Evolutionary conservation across 2,329 filamentous ascomycete genomes (phyloP), one percentile per base, ranked within the genome.

Genomic region (Fusarium sp.): DNA sequence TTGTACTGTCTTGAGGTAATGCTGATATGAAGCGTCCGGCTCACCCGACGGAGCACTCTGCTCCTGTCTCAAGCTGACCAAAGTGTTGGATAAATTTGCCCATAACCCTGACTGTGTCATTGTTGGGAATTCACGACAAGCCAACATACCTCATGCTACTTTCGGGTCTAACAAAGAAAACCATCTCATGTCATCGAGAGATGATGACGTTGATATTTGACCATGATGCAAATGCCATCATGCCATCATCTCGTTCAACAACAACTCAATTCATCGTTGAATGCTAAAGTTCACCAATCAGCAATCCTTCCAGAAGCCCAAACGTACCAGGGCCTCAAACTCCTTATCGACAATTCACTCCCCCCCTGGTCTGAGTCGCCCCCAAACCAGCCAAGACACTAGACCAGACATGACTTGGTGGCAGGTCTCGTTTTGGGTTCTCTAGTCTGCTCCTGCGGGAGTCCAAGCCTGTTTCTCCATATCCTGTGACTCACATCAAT

Each of bases 401-500:
- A 77, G 63, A 42, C 67, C 58, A 19, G 27, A 55, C 41, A 54
- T 31, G 63, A 75, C 45, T 51, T 77, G 70, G 73, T 49, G 63
- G 42, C 64, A 69, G 60, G 74, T 63, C 72, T 73, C 62, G 73
- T 76, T 76, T 74, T 66, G 74, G 70, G 54, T 57, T 73, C 65
- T 67, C 57, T 70, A 63, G 61, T 70, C 56, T 66, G 68, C 49
- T 60, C 73, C 66, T 73, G 68, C 56, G 46, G 67, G 42, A 74
- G 66, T 52, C 59, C 55, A 69, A 73, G 67, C 73, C 67, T 73
- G 63, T 62, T 76, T 70, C 63, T 71, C 60, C 59, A 63, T 69
- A 70, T 73, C 72, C 66, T 77, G 76, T 77, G 76, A 77, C 76
- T 77, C 76, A 77, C 65, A 74, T 63, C 58, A 62, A 59, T 62